Conservation (phyloP, 257 asterid species). For the Solanum sejunctum region DNA sequence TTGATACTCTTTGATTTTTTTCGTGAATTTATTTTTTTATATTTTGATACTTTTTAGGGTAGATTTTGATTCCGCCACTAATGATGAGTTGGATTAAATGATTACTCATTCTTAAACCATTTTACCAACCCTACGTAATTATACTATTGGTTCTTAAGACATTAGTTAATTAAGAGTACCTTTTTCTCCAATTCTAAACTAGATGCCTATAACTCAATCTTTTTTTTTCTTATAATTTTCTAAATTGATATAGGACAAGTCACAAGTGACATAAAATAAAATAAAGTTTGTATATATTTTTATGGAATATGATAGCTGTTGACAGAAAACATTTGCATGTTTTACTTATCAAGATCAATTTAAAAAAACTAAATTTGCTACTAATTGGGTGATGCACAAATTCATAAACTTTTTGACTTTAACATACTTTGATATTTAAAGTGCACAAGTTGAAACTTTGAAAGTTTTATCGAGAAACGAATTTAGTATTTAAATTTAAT, state of each 20-base stretch:
- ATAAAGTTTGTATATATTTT: not conserved
- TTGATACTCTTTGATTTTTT: not conserved
- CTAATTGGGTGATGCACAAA: not conserved
- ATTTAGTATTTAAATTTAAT: not conserved
- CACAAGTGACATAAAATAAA: not conserved
- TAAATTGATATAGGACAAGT: not conserved
- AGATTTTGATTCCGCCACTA: too few relatives aligned
- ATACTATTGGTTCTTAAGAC: not conserved
- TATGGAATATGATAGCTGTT: not conserved
- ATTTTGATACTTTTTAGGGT: too few relatives aligned
- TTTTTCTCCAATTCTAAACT: not conserved
- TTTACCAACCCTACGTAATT: not conserved
- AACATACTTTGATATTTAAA: not conserved
- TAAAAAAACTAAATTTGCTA: not conserved
- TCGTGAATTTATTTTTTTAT: too few relatives aligned
- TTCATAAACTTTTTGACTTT: not conserved
- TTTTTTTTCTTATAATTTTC: not conserved
- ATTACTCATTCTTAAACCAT: not conserved
- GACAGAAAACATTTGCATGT: not conserved
- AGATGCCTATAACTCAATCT: not conserved
- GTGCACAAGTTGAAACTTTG: not conserved
- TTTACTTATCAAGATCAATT: not conserved
- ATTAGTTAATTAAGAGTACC: not conserved
- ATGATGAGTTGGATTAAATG: not conserved
- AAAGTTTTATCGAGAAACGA: not conserved